Base-by-base conservation (phyloP, 176 grass and related monocot genomes). In the Miscanthus lutarioriparius region DNA sequence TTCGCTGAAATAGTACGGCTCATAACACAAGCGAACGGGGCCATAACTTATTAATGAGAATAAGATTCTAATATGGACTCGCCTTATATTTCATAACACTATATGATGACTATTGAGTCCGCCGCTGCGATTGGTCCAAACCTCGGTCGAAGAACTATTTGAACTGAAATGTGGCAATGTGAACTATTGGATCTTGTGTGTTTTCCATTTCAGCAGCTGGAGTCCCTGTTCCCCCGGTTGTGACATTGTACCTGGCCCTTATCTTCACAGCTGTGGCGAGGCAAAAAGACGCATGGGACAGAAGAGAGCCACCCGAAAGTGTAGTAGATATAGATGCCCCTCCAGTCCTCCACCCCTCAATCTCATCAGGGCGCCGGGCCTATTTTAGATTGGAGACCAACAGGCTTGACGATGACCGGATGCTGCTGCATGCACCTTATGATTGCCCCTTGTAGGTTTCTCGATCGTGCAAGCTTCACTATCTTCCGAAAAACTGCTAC, bases 161-260 rank as follows among this genome's bases (percentile, higher is more conserved):
- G 35, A 37, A 69, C 82, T 35, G 27, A 28, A 80, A 32, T 7
- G 81, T 6, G 81, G 9, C 7, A 75, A 15, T n/a, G n/a, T n/a
- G 71, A 64, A 39, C n/a, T 35, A 45, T 7, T 48, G 58, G 47
- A 67, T 48, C 37, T 22, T 48, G 51, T 49, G 62, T 64, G 10
- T 14, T 68, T 61, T 84, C 61, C 69, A 76, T 68, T 74, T 16
- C 68, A 79, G 75, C 43, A 49, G 68, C 80, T 2, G 54, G 20
- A 1, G 37, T 62, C 25, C 40, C 75, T 90, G 88, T 64, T 40
- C 78, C 68, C 80, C 48, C 8, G 27, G 69, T 0, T 26, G 69
- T 87, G 84, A 79, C 84, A 87, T 64, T 87, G 84, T 44, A 63
- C 75, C 75, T 35, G 33, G 75, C 63, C 49, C 89, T 90, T 91